A percentile compares a stretch with the other conserved stretches of the same genome.
Conservation (phyloP, 2,329 filamentous ascomycete species). For the Pseudogymnoascus sp. region DNA sequence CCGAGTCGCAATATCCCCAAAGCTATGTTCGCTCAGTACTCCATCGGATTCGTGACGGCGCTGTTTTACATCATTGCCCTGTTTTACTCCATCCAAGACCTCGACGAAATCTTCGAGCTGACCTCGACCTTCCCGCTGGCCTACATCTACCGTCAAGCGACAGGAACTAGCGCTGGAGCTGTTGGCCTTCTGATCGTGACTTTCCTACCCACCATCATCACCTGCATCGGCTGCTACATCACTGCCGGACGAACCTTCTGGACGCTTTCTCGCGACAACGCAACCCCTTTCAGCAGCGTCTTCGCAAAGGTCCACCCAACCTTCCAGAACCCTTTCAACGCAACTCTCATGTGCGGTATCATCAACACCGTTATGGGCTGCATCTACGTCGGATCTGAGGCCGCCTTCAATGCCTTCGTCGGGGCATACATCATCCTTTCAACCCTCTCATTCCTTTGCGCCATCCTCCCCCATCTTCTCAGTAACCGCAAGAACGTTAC, state of each 20-base stretch:
- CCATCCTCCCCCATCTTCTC: constrained; percentile 48
- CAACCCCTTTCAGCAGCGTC: constrained; percentile 41
- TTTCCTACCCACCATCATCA: constrained; percentile 41
- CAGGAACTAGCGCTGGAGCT: constrained; percentile 40
- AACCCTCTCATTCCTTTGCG: constrained; percentile 50
- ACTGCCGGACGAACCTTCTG: constrained; percentile 52
- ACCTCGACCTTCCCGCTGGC: constrained; percentile 48
- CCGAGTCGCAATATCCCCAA: constrained; percentile 43
- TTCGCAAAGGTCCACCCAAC: constrained; percentile 37
- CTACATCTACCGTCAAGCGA: constrained; percentile 54
- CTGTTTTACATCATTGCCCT: constrained; percentile 43
- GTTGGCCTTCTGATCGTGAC: constrained; percentile 43
- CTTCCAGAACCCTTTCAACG: constrained; percentile 43
- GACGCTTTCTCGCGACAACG: constrained; percentile 49
- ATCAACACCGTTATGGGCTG: constrained; percentile 47
- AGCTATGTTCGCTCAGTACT: constrained; percentile 40
- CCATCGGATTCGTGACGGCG: constrained; percentile 40
- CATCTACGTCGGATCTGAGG: constrained; percentile 54
- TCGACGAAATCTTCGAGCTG: constrained; percentile 42
- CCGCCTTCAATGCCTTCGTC: constrained; percentile 58
- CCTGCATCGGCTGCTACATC: constrained; percentile 46
- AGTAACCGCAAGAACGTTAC: constrained; percentile 34
- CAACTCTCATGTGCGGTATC: constrained; percentile 40
- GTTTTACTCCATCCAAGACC: constrained; percentile 47
- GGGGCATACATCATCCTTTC: constrained; percentile 47